Base-by-base conservation (phyloP, 768 basidiomycete species). In the Chlorophyllum brunneum region DNA sequence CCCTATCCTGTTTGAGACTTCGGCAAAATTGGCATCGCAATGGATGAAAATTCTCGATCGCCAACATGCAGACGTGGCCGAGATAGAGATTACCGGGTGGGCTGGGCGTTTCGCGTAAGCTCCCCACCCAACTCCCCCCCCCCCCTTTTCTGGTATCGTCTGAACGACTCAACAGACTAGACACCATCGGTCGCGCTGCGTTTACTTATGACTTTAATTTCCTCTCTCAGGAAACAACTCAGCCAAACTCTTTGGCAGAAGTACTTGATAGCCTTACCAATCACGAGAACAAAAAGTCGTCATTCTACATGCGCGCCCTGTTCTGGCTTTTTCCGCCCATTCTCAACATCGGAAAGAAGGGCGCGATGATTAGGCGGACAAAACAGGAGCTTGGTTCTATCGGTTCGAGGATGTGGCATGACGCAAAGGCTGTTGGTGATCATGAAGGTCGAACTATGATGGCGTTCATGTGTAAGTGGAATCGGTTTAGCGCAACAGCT, bases 271-370 rank as follows among this genome's bases (percentile, higher is more conserved):
- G 75, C 23, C 66, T 85, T 22, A 83, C 80, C n/a, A 83, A 82
- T 61, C 77, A 76, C 41, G 76, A 83, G 60, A 76, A 82, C 59
- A 79, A 71, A 31, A 58, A 59, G n/a, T 74, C 77, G 43, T 80
- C 80, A 3, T 83, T 83, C 61, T 82, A 83, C 57, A 82, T 83
- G 73, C 77, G 80, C 33, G 79, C 83, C 31, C 67, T 84, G 22
- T 82, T 84, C 51, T 82, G 79, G 80, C 62, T 81, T 13, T 74
- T 79, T 23, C 83, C 83, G 2, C 71, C 77, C 36, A 74, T 84
- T 41, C 60, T 82, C 11, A 71, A 72, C 23, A 71, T 82, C 10
- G 81, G 83, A 3, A 73, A 76, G 64, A 82, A 82, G 59, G 81
- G 81, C 9, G 65, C 74, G 49, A 78, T 82, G 75, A 80, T 85